Base-by-base conservation (phyloP, 805 yeast genomes). In the Myxozyma neotropica region DNA sequence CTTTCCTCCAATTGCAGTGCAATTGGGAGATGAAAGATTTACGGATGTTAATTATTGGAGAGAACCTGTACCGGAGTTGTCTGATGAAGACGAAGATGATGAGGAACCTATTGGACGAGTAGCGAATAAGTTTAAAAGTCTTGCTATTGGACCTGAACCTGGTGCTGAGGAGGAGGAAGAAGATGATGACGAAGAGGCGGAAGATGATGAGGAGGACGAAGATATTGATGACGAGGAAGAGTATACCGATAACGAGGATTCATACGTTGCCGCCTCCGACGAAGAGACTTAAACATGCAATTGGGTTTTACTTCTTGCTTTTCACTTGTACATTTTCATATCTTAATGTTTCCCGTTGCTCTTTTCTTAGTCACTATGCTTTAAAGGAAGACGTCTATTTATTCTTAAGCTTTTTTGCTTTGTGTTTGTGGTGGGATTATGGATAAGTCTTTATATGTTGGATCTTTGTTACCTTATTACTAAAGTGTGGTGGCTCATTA, bases 21-120 rank as follows among this genome's bases (percentile, higher is more conserved):
- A 70, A 46, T 69, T 74, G 4, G 65, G 62, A 8, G 85, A 82
- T 55, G 87, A 84, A 64, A 83, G 82, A 63, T 94, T 78, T 72
- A 88, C 89, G 6, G 99, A 94, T 74, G 88, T 88, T 45, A 92
- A 88, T 70, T 94, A 81, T 72, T 94, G 99, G 99, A 78, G 96
- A 64, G 93, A 86, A 53, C 95, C 96, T 1, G 68, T 92, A 26
- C 75, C 81, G 3, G 84, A 84, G 10, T 55, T 77, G 42, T 63
- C 71, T 27, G 79, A 76, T 38, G 58, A 69, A 4, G 70, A 67
- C 23, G 59, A 57, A 24, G 67, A 65, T 19, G 66, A 58, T 12
- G 67, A 62, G 23, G 51, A 46, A n/a, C 10, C 17, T 15, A 42
- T 43, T 21, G n/a, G 33, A 13, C 4, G 12, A 31, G 49, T 31